A percentile compares a stretch with the other conserved stretches of the same genome.
These are phyloP conservation scores for Wolfiporia cocos DNA, from an alignment of 1,284 basidiomycete species.

Conservation along the genomic window DNA sequence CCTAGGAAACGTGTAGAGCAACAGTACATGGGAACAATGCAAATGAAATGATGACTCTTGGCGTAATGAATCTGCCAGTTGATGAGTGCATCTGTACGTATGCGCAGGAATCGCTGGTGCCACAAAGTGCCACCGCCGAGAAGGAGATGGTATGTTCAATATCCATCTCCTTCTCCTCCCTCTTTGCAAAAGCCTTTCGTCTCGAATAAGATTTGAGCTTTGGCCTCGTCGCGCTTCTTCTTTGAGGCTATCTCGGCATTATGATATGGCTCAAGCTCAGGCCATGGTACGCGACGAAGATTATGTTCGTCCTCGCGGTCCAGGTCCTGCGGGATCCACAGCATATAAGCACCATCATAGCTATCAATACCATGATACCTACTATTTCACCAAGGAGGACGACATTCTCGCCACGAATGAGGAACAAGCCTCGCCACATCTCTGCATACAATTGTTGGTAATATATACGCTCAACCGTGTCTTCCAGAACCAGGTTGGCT, in stretches of 20 bases:
- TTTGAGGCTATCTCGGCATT: constrained; percentile 64
- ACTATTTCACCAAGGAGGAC: constrained; percentile 97
- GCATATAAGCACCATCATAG: neutral
- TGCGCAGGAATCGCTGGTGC: neutral
- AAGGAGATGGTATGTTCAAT: constrained; percentile 35
- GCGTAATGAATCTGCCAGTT: constrained; percentile 36
- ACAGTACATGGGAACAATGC: too few species aligned
- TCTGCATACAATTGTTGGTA: constrained; percentile 78
- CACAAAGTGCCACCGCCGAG: neutral
- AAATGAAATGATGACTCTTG: constrained; percentile 16
- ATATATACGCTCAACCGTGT: constrained; percentile 86
- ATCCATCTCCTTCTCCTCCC: constrained; percentile 88
- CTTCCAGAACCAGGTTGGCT: constrained; percentile 94
- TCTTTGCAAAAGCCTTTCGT: constrained; percentile 82
- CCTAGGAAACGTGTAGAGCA: too few species aligned
- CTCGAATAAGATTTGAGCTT: constrained; percentile 72
- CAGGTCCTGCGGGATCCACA: constrained; percentile 67
- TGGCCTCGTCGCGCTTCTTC: constrained; percentile 65
- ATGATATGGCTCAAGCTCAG: constrained; percentile 65
- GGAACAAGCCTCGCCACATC: constrained; percentile 81
- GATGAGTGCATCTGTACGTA: constrained; percentile 10
- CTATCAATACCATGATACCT: constrained; percentile 28
- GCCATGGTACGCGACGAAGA: constrained; percentile 69
- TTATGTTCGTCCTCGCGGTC: constrained; percentile 89
- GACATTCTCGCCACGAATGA: constrained; percentile 98